phyloP scores from a whole-genome alignment of 2,329 filamentous ascomycete genomes.

The Fusarium tricinctum region DNA sequence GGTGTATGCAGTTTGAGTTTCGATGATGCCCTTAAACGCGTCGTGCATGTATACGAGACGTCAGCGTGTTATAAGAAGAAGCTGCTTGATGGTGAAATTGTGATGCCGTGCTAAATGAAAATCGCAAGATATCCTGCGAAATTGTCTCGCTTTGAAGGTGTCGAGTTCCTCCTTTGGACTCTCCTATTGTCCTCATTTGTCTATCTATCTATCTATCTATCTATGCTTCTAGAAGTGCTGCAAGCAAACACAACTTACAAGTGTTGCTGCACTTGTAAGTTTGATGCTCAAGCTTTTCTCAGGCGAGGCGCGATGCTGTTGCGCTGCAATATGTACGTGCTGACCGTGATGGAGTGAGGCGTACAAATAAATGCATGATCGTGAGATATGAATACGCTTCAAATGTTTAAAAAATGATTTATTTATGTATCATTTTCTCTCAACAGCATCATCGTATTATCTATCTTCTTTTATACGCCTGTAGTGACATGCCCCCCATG shows the following conservation, averaged over 20 bases:
- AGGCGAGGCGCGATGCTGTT: neutral
- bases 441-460: neutral
- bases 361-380: neutral
- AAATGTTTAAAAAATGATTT: neutral
- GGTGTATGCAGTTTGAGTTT: too few species aligned
- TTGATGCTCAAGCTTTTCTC: neutral
- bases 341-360: neutral
- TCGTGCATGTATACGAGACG: too few species aligned
- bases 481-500: conserved; percentile 9
- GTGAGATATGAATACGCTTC: neutral
- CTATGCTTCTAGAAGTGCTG: too few species aligned
- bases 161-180: too few species aligned
- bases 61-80: too few species aligned
- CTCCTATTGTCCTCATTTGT: too few species aligned
- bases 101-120: too few species aligned
- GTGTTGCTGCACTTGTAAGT: neutral
- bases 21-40: too few species aligned
- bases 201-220: too few species aligned
- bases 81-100: too few species aligned
- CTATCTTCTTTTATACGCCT: neutral
- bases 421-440: neutral
- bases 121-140: too few species aligned
- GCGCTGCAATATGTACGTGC: neutral
- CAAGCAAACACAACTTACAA: neutral
- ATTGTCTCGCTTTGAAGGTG: too few species aligned